These are phyloP conservation scores for Postia placenta DNA, from an alignment of 768 basidiomycete species.

Conservation along the genomic window DNA sequence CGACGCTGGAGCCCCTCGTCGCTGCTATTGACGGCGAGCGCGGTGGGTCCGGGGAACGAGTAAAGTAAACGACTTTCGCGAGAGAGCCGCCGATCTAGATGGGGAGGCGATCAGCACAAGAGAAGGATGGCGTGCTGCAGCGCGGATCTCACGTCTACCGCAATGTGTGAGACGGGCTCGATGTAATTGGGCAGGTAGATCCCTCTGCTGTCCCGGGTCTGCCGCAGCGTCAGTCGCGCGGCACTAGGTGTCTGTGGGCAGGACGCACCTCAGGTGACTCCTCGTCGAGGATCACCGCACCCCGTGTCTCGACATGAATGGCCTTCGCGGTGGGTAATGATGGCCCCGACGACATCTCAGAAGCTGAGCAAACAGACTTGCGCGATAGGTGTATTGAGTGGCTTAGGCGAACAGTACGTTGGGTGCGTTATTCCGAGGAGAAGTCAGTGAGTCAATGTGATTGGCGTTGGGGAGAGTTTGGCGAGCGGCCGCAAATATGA, in stretches of 20 bases:
- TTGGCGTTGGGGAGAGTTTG: neutral
- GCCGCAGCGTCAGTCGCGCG: slow-evolving; percentile 7
- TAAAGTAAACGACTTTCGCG: slow-evolving; percentile 98
- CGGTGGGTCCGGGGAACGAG: slow-evolving; percentile 85
- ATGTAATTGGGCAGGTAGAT: slow-evolving; percentile 98
- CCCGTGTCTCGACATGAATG: slow-evolving; percentile 93
- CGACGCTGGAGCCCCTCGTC: slow-evolving; percentile 46
- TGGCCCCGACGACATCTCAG: slow-evolving; percentile 40
- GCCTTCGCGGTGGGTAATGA: slow-evolving; percentile 77
- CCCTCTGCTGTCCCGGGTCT: slow-evolving; percentile 92
- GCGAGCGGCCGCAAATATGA: neutral
- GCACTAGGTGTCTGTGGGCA: neutral
- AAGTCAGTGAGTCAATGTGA: neutral
- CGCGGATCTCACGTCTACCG: slow-evolving; percentile 76
- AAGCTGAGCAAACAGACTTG: no score
- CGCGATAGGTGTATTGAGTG: no score
- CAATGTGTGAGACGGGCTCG: slow-evolving; percentile 95
- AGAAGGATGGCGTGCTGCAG: slow-evolving; percentile 4
- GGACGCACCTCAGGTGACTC: slow-evolving; percentile 85
- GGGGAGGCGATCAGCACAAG: slow-evolving; percentile 9
- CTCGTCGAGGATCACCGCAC: slow-evolving; percentile 88
- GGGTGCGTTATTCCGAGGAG: neutral
- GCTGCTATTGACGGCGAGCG: slow-evolving; percentile 66
- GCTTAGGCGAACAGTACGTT: neutral
- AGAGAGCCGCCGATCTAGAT: slow-evolving; percentile 90